Evolutionary conservation across 2,329 filamentous ascomycete species (phyloP).

Genomic region (Pseudogymnoascus sp.): DNA sequence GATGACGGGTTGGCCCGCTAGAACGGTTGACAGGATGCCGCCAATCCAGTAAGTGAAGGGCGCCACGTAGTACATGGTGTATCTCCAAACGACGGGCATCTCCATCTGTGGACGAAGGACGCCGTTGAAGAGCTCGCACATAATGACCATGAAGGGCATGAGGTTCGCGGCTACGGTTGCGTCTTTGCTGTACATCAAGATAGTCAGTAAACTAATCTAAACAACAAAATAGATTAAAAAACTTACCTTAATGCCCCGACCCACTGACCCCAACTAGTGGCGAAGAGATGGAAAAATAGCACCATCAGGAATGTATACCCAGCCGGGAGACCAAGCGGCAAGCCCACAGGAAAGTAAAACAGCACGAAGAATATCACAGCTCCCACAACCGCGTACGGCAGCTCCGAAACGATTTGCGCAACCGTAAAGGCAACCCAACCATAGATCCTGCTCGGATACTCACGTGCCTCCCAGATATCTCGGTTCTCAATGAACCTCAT

Average conservation of each 20-base stretch:
- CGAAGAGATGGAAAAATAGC: constrained; percentile 46
- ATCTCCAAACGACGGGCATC: constrained; percentile 28
- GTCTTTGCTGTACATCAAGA: not conserved
- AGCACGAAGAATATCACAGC: constrained; percentile 39
- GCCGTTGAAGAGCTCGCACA: constrained; percentile 67
- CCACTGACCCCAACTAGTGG: constrained; percentile 11
- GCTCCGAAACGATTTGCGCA: constrained; percentile 40
- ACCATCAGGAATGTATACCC: constrained; percentile 77
- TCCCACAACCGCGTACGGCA: constrained; percentile 37
- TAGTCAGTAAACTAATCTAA: not conserved
- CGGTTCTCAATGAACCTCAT: constrained; percentile 49
- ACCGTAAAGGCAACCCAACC: constrained; percentile 52
- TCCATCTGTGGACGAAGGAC: constrained; percentile 64
- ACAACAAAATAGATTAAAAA: constrained; percentile 48
- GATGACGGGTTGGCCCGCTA: constrained; percentile 41
- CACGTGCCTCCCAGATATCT: constrained; percentile 50
- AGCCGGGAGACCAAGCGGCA: constrained; percentile 42
- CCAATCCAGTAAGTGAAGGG: constrained; percentile 63
- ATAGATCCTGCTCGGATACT: constrained; percentile 55
- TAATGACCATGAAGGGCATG: constrained; percentile 9
- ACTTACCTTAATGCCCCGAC: constrained; percentile 46
- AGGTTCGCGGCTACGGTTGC: not conserved
- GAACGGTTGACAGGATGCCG: constrained; percentile 51
- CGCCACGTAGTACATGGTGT: constrained; percentile 49
- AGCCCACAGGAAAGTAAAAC: constrained; percentile 54